Base-by-base conservation (phyloP, 2,329 filamentous ascomycete species). In the Metarhizium anisopliae region DNA sequence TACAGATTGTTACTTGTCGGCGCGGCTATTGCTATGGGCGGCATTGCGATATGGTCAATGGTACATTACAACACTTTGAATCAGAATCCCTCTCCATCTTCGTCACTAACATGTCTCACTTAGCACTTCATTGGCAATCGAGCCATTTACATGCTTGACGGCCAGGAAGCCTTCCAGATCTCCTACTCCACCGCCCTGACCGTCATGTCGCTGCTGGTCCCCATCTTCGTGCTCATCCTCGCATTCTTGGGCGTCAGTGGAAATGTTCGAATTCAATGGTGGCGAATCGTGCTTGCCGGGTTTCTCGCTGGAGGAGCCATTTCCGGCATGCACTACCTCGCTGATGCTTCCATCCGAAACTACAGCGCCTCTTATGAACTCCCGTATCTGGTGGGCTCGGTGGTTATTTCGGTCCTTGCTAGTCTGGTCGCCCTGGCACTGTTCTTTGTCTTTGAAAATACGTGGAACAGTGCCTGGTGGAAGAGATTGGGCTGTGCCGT, bases 251-350 rank as follows among this genome's bases (percentile, higher is more conserved):
- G 84, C 38, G 83, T 87, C 52, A 88, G 82, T 16, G 76, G 78
- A 30, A 78, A 78, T 62, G 79, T 80, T 58, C 74, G 68, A 32
- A 75, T 85, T 13, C 78, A 76, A 30, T 79, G 80, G 69, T 70
- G 78, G 68, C 79, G 83, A 20, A 77, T 87, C 14, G 65, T 77
- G 4, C 64, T 82, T 6, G 85, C 86, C 10, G 89, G 89, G 3
- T 66, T 82, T 1, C 75, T 91, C 45, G 85, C 87, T 1, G 90
- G 90, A n/a, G 76, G 83, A 2, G 85, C 88, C 36, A 85, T 93
- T 52, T 89, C 86, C 56, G 87, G 86, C 42, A 93, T 94, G 89
- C 88, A 94, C 68, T 94, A 93, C 64, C 75, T 93, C 18, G 89
- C 89, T 18, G 90, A 94, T 66, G 80, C 86, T 29, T 89, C 89